These are phyloP conservation scores for Saturnispora gosingensis DNA, from an alignment of 805 yeast genomes.

Conservation along the genomic window DNA sequence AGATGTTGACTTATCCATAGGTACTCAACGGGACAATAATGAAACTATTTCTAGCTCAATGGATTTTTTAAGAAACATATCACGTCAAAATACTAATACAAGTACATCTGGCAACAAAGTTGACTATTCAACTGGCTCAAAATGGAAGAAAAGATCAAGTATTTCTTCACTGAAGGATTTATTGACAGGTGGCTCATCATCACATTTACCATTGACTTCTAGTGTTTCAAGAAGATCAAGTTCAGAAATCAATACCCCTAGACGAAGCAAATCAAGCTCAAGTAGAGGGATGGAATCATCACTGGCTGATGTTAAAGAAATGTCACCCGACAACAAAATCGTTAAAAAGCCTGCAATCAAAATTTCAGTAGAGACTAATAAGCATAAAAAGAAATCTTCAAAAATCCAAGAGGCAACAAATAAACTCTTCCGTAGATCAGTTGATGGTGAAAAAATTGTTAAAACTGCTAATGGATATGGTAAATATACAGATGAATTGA, in stretches of 20 bases:
- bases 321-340: slow-evolving; percentile 13
- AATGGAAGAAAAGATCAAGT: slow-evolving; percentile 25
- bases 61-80: slow-evolving; percentile 30
- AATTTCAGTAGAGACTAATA: neutral
- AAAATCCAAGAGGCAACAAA: slow-evolving; percentile 7
- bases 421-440: slow-evolving; percentile 2
- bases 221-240: slow-evolving; percentile 5
- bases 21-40: slow-evolving; percentile 8
- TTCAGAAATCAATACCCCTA: slow-evolving; percentile 11
- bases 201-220: slow-evolving; percentile 15
- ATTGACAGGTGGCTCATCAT: slow-evolving; percentile 27
- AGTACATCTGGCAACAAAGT: neutral
- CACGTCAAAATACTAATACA: slow-evolving; percentile 25
- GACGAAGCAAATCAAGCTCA: slow-evolving; percentile 14
- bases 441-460: slow-evolving; percentile 18
- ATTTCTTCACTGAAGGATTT: slow-evolving; percentile 28
- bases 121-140: slow-evolving; percentile 13
- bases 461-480: slow-evolving; percentile 82
- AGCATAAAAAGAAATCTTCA: slow-evolving; percentile 7
- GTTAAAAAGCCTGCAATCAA: neutral
- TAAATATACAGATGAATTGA: slow-evolving; percentile 42
- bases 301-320: slow-evolving; percentile 12
- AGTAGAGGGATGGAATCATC: neutral
- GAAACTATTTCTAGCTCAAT: slow-evolving; percentile 28
- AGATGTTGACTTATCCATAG: slow-evolving; percentile 28